Percentiles rank a stretch among this genome's conserved stretches.
Evolutionary conservation across 78 protist species (phyloP).

Genomic region (Chrysochromulina parva): DNA sequence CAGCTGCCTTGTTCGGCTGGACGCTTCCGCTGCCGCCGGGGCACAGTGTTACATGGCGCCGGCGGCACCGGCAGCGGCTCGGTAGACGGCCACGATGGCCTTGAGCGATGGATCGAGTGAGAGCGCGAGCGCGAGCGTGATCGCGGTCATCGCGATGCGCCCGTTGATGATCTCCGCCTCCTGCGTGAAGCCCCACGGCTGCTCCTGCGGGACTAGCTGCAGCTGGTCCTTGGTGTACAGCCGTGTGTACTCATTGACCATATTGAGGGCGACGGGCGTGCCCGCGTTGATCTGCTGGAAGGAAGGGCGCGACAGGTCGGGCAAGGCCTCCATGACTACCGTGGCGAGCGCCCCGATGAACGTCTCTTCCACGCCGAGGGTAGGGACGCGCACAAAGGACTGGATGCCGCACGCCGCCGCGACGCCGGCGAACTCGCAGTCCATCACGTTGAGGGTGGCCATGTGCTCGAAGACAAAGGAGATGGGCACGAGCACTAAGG

Average conservation of each 20-base stretch:
- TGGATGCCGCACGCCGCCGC: background rate
- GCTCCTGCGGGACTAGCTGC: conserved; percentile 32
- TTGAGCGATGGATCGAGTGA: background rate
- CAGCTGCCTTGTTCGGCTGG: too few species aligned
- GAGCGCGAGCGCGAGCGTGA: conserved; percentile 10
- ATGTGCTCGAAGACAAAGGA: conserved; percentile 45
- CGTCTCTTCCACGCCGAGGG: conserved; percentile 27
- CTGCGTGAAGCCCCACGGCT: conserved; percentile 28
- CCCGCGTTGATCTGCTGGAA: background rate
- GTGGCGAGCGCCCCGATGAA: conserved; percentile 35
- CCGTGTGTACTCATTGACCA: background rate
- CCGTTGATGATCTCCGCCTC: conserved; percentile 16
- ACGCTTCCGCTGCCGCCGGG: too few species aligned
- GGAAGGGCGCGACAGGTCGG: background rate
- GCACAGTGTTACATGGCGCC: too few species aligned
- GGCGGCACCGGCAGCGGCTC: background rate
- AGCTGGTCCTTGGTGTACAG: background rate
- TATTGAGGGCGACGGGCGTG: conserved; percentile 5
- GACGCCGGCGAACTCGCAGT: background rate
- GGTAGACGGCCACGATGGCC: background rate
- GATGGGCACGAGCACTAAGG: conserved; percentile 24
- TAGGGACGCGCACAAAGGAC: conserved; percentile 6
- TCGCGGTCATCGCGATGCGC: background rate
- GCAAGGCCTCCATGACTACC: conserved; percentile 30
- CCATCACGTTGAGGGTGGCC: conserved; percentile 35